A percentile compares a stretch with the other conserved stretches of the same genome.
These are phyloP conservation scores for Podila verticillata DNA, from an alignment of 192 early-diverging fungal species.

Conservation along the genomic window DNA sequence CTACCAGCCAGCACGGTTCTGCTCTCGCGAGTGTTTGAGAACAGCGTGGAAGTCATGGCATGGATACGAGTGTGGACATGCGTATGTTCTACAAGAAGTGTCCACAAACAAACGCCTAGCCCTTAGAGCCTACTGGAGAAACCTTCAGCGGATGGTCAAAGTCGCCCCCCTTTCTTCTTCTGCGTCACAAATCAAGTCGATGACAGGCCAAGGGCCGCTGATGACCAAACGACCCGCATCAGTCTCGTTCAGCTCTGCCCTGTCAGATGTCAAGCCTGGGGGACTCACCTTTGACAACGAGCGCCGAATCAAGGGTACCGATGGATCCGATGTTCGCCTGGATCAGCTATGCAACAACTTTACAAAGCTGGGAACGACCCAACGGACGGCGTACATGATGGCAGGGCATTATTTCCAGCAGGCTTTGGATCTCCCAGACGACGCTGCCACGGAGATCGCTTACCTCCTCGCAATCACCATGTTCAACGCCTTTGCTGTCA, in stretches of 20 bases:
- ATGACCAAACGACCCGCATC: background rate
- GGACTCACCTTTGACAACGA: constrained; percentile 12
- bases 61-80: constrained; percentile 21
- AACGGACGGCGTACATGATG: constrained; percentile 14
- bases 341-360: constrained; percentile 29
- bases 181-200: too few relatives aligned
- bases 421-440: constrained; percentile 12
- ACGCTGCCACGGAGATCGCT: constrained; percentile 22
- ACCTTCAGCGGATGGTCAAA: background rate
- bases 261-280: background rate
- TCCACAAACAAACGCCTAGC: constrained; percentile 19
- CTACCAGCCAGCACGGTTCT: constrained; percentile 18
- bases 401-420: constrained; percentile 32
- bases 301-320: background rate
- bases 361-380: background rate
- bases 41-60: constrained; percentile 38
- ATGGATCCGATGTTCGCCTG: constrained; percentile 19
- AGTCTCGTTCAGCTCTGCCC: background rate
- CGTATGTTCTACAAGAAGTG: constrained; percentile 7
- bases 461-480: constrained; percentile 21
- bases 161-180: background rate
- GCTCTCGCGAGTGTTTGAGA: constrained; percentile 16
- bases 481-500: constrained; percentile 48
- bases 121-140: constrained; percentile 29
- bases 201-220: too few relatives aligned